A percentile compares a stretch with the other conserved stretches of the same genome.
Conservation (phyloP, 2,329 filamentous ascomycete genomes). For the Xylaria sp. region DNA sequence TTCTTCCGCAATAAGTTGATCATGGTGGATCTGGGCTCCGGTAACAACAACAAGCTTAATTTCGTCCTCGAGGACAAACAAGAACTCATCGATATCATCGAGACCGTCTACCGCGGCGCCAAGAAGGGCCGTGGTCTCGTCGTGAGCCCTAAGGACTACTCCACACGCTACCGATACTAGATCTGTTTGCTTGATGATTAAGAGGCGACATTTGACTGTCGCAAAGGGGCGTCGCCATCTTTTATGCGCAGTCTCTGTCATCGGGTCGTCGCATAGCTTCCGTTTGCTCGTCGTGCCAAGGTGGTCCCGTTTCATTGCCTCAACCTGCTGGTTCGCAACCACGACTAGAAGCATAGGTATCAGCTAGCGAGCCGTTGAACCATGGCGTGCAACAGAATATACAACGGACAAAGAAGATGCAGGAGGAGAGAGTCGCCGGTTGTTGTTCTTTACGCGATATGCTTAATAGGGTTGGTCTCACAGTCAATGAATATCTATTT, state of each 20-base stretch:
- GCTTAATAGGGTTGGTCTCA: constrained; percentile 53
- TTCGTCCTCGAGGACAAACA: constrained; percentile 98
- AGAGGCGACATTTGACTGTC: background rate
- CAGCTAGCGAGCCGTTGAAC: background rate
- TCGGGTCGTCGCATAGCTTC: background rate
- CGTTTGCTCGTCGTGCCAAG: background rate
- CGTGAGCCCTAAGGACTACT: constrained; percentile 86
- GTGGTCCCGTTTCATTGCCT: background rate
- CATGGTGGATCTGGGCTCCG: constrained; percentile 97
- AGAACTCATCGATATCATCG: constrained; percentile 97
- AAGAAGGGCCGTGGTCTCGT: constrained; percentile 98
- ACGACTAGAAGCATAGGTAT: background rate
- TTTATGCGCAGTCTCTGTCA: background rate
- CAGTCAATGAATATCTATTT: constrained; percentile 41
- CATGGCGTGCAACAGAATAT: background rate
- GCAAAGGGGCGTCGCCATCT: background rate
- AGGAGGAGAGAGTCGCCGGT: background rate
- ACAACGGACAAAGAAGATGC: background rate
- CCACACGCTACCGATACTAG: constrained; percentile 49
- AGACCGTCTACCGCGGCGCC: constrained; percentile 97
- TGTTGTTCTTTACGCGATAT: constrained; percentile 1
- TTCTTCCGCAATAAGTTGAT: constrained; percentile 99
- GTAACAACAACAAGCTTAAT: constrained; percentile 98
- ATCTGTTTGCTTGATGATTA: background rate
- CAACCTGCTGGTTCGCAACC: too few species aligned